Base-by-base conservation (phyloP, 2,329 filamentous ascomycete species). In the Fusarium sp. region DNA sequence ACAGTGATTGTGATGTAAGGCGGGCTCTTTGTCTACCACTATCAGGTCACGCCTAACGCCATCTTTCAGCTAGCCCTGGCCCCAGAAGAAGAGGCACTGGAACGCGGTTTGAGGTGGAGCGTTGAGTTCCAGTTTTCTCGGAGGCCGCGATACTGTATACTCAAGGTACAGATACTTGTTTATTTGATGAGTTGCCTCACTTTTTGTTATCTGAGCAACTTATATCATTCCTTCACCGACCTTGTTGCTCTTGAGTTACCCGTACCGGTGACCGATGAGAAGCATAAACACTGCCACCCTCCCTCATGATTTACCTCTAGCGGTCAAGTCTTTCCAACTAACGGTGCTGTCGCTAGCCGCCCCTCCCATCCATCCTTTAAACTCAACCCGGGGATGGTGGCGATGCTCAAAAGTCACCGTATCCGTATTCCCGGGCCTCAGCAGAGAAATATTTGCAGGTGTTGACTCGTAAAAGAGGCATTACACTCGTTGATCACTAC, bases 51-150 rank as follows among this genome's bases (percentile, higher is more conserved):
- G 43, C 49, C 40, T 52, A 48, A 63, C 49, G 54, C 66, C 64
- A 67, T 67, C 58, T 55, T 54, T 53, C 40, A 38, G 40, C 49
- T 67, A 67, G 63, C 47, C 60, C 38, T 50, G 42, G 26, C 26
- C 47, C 53, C 52, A 36, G 19, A 19, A 55, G 52, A 50, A 61
- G 56, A 41, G 39, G 53, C 25, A 26, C 28, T 64, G 67, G 65
- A 67, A 70, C 67, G 67, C 67, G 62, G 67, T 32, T 32, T 11
- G 13, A 56, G 62, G 59, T 66, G 61, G 62, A 58, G 49, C 45
- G 25, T 26, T 13, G 1, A 24, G 55, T 36, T 50, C 56, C 64
- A 60, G 34, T 60, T 68, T 67, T 39, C 35, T 65, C 62, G 61
- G 62, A 12, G 57, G 34, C 38, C 47, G 62, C 62, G 62, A 65